phyloP scores from a whole-genome alignment of 1,139 yeast genomes.

The Sugiyamaella pinicola region DNA sequence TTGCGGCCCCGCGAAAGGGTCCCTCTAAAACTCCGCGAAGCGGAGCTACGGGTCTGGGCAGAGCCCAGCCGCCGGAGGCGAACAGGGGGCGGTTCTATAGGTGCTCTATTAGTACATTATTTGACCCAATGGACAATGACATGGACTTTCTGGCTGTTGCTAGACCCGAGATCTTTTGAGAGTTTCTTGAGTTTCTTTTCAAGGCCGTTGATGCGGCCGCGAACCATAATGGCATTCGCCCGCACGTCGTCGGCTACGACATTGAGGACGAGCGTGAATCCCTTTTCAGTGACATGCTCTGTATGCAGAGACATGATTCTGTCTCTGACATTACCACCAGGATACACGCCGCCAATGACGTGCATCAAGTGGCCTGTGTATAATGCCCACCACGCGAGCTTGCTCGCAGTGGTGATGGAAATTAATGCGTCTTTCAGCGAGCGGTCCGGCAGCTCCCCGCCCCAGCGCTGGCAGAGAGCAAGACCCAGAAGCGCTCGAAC shows the following conservation, averaged over 20 bases:
- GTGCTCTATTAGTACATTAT: background rate
- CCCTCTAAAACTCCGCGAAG: conserved; percentile 1
- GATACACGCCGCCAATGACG: conserved; percentile 72
- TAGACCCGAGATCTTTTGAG: conserved; percentile 35
- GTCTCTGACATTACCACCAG: conserved; percentile 69
- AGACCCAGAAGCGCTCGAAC: conserved; percentile 66
- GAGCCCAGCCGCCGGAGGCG: background rate
- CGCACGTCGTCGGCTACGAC: conserved; percentile 33
- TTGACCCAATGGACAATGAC: conserved; percentile 34
- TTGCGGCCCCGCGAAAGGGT: background rate
- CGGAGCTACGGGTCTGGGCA: background rate
- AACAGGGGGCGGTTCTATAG: background rate
- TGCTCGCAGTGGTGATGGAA: conserved; percentile 37
- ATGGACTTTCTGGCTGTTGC: conserved; percentile 28
- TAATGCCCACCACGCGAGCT: conserved; percentile 61
- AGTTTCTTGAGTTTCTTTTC: conserved; percentile 39
- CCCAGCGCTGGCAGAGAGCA: conserved; percentile 74
- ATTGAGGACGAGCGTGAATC: conserved; percentile 34
- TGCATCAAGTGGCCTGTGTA: conserved; percentile 69
- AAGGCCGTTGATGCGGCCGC: conserved; percentile 35
- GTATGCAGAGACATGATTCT: conserved; percentile 45
- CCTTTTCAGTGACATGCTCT: conserved; percentile 29
- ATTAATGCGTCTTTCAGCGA: conserved; percentile 47
- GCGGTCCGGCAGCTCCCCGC: conserved; percentile 63
- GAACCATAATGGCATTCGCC: conserved; percentile 37